phyloP scores from a whole-genome alignment of 2,329 filamentous ascomycete species.

The Fusarium drepaniforme region DNA sequence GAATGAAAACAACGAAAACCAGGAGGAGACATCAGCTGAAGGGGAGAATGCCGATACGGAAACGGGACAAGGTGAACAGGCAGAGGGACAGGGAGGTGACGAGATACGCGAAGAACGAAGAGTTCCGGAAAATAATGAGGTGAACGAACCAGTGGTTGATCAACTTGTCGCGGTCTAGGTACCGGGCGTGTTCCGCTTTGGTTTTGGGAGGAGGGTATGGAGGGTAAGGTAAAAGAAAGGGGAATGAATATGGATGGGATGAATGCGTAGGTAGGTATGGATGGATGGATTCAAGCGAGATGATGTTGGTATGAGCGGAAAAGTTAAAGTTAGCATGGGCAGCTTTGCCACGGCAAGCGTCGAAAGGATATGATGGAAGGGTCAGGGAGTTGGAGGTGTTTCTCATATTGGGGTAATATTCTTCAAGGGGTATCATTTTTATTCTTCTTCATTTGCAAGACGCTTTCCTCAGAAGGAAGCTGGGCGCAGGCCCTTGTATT shows the following conservation, averaged over 20 bases:
- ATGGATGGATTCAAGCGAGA: slow-evolving; percentile 27
- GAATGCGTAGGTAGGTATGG: not conserved
- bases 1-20: slow-evolving; percentile 35
- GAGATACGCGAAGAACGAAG: slow-evolving; percentile 18
- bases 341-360: slow-evolving; percentile 24
- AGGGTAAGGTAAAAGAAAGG: slow-evolving; percentile 6
- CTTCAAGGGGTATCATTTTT: slow-evolving; percentile 11
- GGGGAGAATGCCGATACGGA: slow-evolving; percentile 10
- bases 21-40: slow-evolving; percentile 14
- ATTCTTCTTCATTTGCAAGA: slow-evolving; percentile 21
- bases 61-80: slow-evolving; percentile 16
- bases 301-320: slow-evolving; percentile 28
- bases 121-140: slow-evolving; percentile 20
- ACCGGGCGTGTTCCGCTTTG: not conserved
- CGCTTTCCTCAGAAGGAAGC: slow-evolving; percentile 31
- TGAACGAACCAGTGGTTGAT: slow-evolving; percentile 33
- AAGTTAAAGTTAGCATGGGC: slow-evolving; percentile 27
- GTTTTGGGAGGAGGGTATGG: not conserved
- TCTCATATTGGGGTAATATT: slow-evolving; percentile 19
- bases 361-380: slow-evolving; percentile 22
- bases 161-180: slow-evolving; percentile 38
- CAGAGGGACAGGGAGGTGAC: slow-evolving; percentile 32
- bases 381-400: slow-evolving; percentile 41
- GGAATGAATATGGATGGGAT: slow-evolving; percentile 13
- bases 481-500: slow-evolving; percentile 39